A percentile compares a stretch with the other conserved stretches of the same genome.
Evolutionary conservation across 2,329 filamentous ascomycete species (phyloP).

Genomic region (Meredithiella fracta): DNA sequence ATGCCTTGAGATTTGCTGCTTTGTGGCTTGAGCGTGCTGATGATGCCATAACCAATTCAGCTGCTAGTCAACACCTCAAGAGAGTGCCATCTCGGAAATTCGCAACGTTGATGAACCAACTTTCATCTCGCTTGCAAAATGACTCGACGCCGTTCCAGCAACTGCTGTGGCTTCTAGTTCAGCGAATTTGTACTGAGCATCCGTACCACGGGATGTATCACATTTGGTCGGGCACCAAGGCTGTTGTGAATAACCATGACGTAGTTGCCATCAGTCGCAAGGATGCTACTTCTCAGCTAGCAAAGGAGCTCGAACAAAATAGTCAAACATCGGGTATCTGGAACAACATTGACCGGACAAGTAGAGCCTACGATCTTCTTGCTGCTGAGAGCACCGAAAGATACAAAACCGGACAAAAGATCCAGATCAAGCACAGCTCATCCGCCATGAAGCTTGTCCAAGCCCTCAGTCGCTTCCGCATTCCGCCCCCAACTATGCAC

Average conservation of each 20-base stretch:
- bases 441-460: slow-evolving; percentile 47
- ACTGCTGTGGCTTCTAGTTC: slow-evolving; percentile 56
- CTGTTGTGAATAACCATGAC: slow-evolving; percentile 51
- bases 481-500: slow-evolving; percentile 82
- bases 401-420: slow-evolving; percentile 51
- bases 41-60: slow-evolving; percentile 59
- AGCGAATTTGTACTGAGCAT: slow-evolving; percentile 77
- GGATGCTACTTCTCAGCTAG: slow-evolving; percentile 53
- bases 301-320: slow-evolving; percentile 39
- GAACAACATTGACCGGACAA: slow-evolving; percentile 56
- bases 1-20: slow-evolving; percentile 79
- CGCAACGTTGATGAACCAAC: slow-evolving; percentile 81
- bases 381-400: slow-evolving; percentile 48
- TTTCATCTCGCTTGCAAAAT: slow-evolving; percentile 78
- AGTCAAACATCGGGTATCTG: slow-evolving; percentile 38
- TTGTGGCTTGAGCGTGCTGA: slow-evolving; percentile 81
- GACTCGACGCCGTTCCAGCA: slow-evolving; percentile 56
- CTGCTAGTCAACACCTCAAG: slow-evolving; percentile 52
- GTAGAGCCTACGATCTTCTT: slow-evolving; percentile 47
- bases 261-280: slow-evolving; percentile 57
- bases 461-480: slow-evolving; percentile 44
- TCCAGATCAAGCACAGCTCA: slow-evolving; percentile 45
- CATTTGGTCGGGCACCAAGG: slow-evolving; percentile 68
- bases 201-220: slow-evolving; percentile 97
- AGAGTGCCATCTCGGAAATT: slow-evolving; percentile 84